Percentiles rank a stretch among this genome's conserved stretches.
These are phyloP conservation scores for Curvularia verruculosa DNA, from an alignment of 2,329 filamentous ascomycete genomes.

Conservation along the genomic window DNA sequence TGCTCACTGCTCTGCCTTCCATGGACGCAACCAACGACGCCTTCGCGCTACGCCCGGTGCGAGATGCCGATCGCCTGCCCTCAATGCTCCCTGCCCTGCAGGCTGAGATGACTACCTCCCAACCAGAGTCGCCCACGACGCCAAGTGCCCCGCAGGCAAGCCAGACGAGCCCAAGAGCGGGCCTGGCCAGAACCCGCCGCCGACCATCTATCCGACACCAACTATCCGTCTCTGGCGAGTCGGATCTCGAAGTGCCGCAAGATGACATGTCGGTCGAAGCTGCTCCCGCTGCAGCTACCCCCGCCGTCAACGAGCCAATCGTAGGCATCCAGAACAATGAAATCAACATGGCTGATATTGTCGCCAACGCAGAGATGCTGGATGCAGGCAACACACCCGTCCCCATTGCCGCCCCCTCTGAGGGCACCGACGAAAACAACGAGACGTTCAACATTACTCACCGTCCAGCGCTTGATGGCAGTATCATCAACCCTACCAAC, in stretches of 20 bases:
- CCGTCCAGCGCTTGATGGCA: constrained; percentile 81
- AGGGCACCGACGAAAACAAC: constrained; percentile 72
- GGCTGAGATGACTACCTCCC: constrained; percentile 76
- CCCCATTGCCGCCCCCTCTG: constrained; percentile 77
- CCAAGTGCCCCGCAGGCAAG: constrained; percentile 42
- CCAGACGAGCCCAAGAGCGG: constrained; percentile 50
- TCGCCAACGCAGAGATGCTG: constrained; percentile 79
- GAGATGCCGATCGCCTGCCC: constrained; percentile 84
- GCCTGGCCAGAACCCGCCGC: constrained; percentile 63
- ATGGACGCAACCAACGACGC: constrained; percentile 70
- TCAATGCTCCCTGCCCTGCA: constrained; percentile 78
- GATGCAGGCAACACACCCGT: constrained; percentile 72
- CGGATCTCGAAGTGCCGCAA: constrained; percentile 77
- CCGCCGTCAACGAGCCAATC: constrained; percentile 70
- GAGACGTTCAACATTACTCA: constrained; percentile 96
- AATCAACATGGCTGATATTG: constrained; percentile 87
- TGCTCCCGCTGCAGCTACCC: constrained; percentile 75
- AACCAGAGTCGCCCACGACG: constrained; percentile 72
- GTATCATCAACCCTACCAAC: constrained; percentile 73
- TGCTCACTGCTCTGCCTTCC: constrained; percentile 69
- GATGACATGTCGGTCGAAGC: constrained; percentile 84
- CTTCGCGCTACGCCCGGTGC: constrained; percentile 76
- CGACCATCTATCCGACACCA: constrained; percentile 90
- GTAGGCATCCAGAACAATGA: constrained; percentile 78
- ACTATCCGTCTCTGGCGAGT: constrained; percentile 81